These are phyloP conservation scores for Neophaeococcomyces aloes DNA, from an alignment of 2,329 filamentous ascomycete genomes.

Conservation along the genomic window DNA sequence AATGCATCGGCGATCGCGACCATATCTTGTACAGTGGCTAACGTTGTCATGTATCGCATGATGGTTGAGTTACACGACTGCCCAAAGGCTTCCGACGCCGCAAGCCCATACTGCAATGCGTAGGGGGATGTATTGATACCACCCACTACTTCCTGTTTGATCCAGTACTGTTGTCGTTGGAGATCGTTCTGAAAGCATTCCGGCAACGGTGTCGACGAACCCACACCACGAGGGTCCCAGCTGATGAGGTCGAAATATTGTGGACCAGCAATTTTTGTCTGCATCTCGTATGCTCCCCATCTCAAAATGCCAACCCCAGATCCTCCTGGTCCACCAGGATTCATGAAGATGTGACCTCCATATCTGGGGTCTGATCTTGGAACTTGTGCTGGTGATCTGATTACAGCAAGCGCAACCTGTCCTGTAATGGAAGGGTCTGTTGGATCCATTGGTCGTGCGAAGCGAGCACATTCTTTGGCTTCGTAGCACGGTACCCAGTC, in stretches of 20 bases:
- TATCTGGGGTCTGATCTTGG: conserved; percentile 30
- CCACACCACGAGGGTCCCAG: conserved; percentile 33
- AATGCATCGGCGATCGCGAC: too few relatives aligned
- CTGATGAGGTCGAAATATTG: conserved; percentile 33
- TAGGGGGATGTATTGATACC: too few relatives aligned
- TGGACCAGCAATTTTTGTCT: conserved; percentile 19
- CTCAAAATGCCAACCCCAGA: conserved; percentile 27
- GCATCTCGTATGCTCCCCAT: conserved; percentile 9
- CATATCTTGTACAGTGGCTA: too few relatives aligned
- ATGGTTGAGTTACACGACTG: too few relatives aligned
- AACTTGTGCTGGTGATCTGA: conserved; percentile 33
- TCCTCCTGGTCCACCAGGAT: conserved; percentile 33
- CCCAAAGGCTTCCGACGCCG: too few relatives aligned
- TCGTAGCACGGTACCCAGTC: too few relatives aligned
- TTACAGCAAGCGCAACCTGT: conserved; percentile 34
- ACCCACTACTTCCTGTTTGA: conserved; percentile 3
- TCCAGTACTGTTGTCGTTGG: conserved; percentile 10
- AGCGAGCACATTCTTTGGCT: conserved; percentile 33
- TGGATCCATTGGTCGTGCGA: conserved; percentile 40
- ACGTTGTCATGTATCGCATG: too few relatives aligned
- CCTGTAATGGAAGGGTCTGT: conserved; percentile 24
- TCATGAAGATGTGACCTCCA: conserved; percentile 38
- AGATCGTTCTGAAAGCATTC: conserved; percentile 19
- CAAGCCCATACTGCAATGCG: too few relatives aligned
- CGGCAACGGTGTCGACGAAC: conserved; percentile 23